A percentile compares a stretch with the other conserved stretches of the same genome.
These are phyloP conservation scores for Coniochaeta prunicola DNA, from an alignment of 2,329 filamentous ascomycete genomes.

Conservation along the genomic window DNA sequence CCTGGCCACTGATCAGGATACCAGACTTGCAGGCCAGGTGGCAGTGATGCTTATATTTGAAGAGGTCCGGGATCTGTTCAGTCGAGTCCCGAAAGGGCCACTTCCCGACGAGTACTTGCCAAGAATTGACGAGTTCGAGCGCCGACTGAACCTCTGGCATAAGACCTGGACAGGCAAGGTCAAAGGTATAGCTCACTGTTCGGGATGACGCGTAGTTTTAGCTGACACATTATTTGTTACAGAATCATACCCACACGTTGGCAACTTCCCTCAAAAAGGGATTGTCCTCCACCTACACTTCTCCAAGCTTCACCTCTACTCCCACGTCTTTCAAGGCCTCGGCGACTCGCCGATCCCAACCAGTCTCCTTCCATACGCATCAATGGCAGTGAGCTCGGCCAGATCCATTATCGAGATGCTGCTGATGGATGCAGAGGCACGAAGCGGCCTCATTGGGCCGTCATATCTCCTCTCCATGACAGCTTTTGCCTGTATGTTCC, in stretches of 20 bases:
- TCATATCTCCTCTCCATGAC: conserved; percentile 46
- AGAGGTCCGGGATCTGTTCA: conserved; percentile 46
- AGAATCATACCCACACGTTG: conserved; percentile 25
- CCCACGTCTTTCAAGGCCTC: conserved; percentile 20
- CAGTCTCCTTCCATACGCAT: conserved; percentile 8
- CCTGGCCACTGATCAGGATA: conserved; percentile 44
- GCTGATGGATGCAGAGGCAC: conserved; percentile 25
- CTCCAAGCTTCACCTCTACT: conserved; percentile 22
- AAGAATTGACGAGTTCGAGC: conserved; percentile 28
- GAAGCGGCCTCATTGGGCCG: conserved; percentile 27
- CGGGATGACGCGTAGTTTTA: conserved; percentile 13
- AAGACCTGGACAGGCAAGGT: conserved; percentile 24
- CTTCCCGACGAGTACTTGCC: conserved; percentile 42
- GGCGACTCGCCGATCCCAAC: conserved; percentile 4
- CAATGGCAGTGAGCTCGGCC: conserved; percentile 18
- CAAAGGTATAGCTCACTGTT: conserved; percentile 18
- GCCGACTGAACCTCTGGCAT: conserved; percentile 30
- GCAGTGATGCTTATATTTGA: conserved; percentile 50
- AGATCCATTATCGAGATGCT: conserved; percentile 29
- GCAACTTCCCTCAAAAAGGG: conserved; percentile 21
- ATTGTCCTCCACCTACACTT: conserved; percentile 22
- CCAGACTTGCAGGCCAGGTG: conserved; percentile 50
- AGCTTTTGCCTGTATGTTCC: conserved; percentile 43
- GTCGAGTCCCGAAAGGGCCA: conserved; percentile 40
- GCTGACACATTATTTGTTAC: conserved; percentile 21